A percentile compares a stretch with the other conserved stretches of the same genome.
Conservation (phyloP, 306 rosid genomes). For the Corylus americana region DNA sequence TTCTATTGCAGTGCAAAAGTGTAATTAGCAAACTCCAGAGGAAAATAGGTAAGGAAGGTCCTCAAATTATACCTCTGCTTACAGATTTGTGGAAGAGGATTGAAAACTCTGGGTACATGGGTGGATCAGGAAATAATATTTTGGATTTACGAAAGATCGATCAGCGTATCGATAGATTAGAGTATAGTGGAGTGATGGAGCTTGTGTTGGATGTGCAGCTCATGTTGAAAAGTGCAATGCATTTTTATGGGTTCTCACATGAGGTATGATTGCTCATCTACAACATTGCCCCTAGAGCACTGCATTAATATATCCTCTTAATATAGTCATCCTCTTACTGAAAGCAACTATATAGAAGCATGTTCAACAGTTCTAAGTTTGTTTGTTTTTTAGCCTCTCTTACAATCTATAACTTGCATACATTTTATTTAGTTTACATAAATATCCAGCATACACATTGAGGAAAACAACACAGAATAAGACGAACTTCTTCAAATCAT, state of each 20-base stretch:
- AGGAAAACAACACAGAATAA: slow-evolving; percentile 1
- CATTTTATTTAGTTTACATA: background rate
- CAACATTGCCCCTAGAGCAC: slow-evolving; percentile 4
- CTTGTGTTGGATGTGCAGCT: slow-evolving; percentile 84
- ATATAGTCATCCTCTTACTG: background rate
- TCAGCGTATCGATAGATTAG: slow-evolving; percentile 79
- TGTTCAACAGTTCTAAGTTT: background rate
- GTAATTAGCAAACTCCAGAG: slow-evolving; percentile 88
- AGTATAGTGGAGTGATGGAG: slow-evolving; percentile 84
- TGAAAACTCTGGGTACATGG: slow-evolving; percentile 59
- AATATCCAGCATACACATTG: slow-evolving; percentile 22
- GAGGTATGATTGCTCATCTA: slow-evolving; percentile 63
- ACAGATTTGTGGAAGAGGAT: slow-evolving; percentile 89
- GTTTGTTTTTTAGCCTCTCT: background rate
- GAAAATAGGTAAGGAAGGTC: slow-evolving; percentile 88
- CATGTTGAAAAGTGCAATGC: slow-evolving; percentile 87
- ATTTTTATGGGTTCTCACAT: slow-evolving; percentile 66
- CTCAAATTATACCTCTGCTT: slow-evolving; percentile 82
- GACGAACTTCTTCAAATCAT: slow-evolving; percentile 15
- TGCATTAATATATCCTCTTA: slow-evolving; percentile 3
- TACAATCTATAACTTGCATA: background rate
- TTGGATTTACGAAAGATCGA: slow-evolving; percentile 84
- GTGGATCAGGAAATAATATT: slow-evolving; percentile 60
- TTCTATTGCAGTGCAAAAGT: slow-evolving; percentile 76
- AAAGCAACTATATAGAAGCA: slow-evolving; percentile 3